These are phyloP conservation scores for Suhomyces guaymorum DNA, from an alignment of 1,139 yeast genomes.

Conservation along the genomic window DNA sequence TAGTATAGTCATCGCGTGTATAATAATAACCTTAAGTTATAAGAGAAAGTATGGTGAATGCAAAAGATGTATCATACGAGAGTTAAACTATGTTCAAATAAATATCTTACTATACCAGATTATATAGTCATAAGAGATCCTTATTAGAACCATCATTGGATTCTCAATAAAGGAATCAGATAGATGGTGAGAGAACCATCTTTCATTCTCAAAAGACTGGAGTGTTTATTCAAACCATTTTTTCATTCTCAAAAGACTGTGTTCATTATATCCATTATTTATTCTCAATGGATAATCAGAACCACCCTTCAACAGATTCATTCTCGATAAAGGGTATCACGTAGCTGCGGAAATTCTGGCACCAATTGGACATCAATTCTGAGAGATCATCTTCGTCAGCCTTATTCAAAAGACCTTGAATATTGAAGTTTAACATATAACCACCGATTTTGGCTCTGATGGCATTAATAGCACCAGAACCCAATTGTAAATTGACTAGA, in stretches of 20 bases:
- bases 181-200: too few species aligned
- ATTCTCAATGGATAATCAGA: conserved; percentile 12
- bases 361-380: conserved; percentile 30
- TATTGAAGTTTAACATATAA: conserved; percentile 32
- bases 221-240: too few species aligned
- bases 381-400: conserved; percentile 6
- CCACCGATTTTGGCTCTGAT: conserved; percentile 29
- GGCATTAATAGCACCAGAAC: conserved; percentile 24
- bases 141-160: too few species aligned
- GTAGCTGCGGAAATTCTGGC: conserved; percentile 23
- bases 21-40: not conserved
- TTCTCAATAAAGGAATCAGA: too few species aligned
- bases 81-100: too few species aligned
- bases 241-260: too few species aligned
- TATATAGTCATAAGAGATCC: too few species aligned
- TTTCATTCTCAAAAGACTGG: too few species aligned
- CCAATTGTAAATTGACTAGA: conserved; percentile 23
- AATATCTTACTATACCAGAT: too few species aligned
- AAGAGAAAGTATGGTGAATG: not conserved
- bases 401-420: conserved; percentile 5
- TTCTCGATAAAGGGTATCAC: conserved; percentile 34
- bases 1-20: not conserved
- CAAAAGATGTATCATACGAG: too few species aligned
- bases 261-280: too few species aligned
- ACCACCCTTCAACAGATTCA: conserved; percentile 44